Conservation (phyloP, 768 basidiomycete species). For the Ramaria sp. region DNA sequence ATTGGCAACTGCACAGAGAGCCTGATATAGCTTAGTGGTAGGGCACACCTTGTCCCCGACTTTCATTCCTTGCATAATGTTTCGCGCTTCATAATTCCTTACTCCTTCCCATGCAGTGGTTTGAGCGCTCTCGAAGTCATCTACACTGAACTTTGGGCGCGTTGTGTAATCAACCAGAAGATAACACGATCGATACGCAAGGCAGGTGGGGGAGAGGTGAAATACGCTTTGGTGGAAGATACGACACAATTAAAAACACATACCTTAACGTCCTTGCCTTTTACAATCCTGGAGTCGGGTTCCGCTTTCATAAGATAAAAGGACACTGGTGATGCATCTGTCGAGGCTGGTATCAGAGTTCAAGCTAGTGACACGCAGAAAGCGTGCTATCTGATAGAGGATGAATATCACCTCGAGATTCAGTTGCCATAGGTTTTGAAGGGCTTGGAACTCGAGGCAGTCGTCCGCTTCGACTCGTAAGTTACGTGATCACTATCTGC, state of each 20-base stretch:
- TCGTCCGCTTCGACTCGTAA: no score
- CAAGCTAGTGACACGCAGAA: no score
- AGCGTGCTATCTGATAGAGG: no score
- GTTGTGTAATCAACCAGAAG: not conserved
- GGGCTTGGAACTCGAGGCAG: no score
- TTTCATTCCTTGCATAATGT: slow-evolving; percentile 75
- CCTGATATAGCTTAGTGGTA: not conserved
- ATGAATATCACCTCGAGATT: no score
- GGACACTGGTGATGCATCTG: not conserved
- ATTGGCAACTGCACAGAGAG: not conserved
- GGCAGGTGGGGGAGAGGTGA: slow-evolving; percentile 14
- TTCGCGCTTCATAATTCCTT: slow-evolving; percentile 71
- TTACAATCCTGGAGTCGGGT: slow-evolving; percentile 73
- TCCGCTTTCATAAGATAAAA: slow-evolving; percentile 81
- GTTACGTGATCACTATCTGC: no score
- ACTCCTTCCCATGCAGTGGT: slow-evolving; percentile 86
- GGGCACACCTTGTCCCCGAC: slow-evolving; percentile 55
- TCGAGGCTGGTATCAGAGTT: no score
- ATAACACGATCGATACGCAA: not conserved
- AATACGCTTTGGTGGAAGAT: no score
- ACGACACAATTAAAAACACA: not conserved
- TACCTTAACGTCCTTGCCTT: slow-evolving; percentile 81
- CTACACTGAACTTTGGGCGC: slow-evolving; percentile 60
- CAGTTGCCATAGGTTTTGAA: no score
- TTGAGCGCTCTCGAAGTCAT: slow-evolving; percentile 65